phyloP scores from a whole-genome alignment of 108 stramenopile species.

The Cyclostephanos tholiformis region DNA sequence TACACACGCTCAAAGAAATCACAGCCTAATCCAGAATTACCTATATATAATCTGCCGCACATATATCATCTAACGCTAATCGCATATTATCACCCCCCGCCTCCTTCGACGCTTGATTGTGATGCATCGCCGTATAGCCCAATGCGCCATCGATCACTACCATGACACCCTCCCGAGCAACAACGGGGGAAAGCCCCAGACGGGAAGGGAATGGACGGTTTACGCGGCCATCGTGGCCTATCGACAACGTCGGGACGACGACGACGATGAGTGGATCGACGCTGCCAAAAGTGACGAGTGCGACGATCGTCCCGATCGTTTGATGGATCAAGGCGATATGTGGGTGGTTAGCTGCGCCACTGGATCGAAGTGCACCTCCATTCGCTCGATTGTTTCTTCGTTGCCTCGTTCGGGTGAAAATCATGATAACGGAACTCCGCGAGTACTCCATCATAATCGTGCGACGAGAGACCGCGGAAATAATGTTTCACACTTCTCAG shows the following conservation, averaged over 20 bases:
- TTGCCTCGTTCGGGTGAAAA: constrained; percentile 22
- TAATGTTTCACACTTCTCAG: neutral
- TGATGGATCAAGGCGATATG: constrained; percentile 10
- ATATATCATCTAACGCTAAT: too few relatives aligned
- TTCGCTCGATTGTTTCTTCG: constrained; percentile 29
- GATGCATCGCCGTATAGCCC: constrained; percentile 26
- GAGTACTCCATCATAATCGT: neutral
- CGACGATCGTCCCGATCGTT: neutral
- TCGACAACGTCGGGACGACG: constrained; percentile 3
- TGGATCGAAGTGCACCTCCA: constrained; percentile 85
- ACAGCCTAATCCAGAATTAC: too few relatives aligned
- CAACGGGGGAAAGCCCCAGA: constrained; percentile 76
- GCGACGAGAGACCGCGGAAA: neutral
- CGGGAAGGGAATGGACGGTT: constrained; percentile 80
- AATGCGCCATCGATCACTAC: constrained; percentile 72
- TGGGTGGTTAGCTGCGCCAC: constrained; percentile 77
- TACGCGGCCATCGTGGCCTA: constrained; percentile 83
- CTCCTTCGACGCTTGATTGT: neutral
- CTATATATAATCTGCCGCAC: too few relatives aligned
- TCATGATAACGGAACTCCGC: constrained; percentile 7
- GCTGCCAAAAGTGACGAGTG: neutral
- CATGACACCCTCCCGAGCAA: constrained; percentile 48
- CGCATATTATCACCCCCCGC: neutral
- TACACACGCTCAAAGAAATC: too few relatives aligned
- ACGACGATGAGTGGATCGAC: neutral